Conservation (phyloP, 768 basidiomycete species). For the Rubroboletus pulcherrimus region DNA sequence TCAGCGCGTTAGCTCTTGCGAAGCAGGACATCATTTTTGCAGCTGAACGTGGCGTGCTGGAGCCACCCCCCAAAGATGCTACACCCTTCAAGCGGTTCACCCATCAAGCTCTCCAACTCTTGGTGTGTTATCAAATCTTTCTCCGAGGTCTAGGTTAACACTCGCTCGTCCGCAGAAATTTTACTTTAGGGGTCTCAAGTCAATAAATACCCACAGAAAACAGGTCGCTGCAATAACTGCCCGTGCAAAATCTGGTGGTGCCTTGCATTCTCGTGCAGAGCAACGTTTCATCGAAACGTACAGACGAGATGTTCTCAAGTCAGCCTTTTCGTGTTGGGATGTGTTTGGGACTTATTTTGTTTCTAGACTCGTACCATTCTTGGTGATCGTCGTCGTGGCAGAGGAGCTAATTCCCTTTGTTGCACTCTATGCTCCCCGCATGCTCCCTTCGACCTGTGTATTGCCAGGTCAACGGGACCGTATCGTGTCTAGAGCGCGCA, state of each 20-base stretch:
- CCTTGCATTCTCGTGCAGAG: conserved; percentile 63
- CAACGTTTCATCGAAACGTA: conserved; percentile 64
- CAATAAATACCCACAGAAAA: conserved; percentile 60
- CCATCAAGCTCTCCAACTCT: conserved; percentile 46
- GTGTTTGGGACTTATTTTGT: conserved; percentile 3
- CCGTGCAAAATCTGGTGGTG: conserved; percentile 57
- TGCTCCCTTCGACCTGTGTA: conserved; percentile 84
- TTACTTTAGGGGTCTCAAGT: conserved; percentile 72
- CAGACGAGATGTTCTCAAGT: conserved; percentile 71
- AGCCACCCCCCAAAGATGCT: conserved; percentile 60
- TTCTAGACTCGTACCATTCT: conserved; percentile 67
- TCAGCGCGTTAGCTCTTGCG: conserved; percentile 45
- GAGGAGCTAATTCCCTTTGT: conserved; percentile 84
- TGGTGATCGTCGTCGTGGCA: conserved; percentile 65
- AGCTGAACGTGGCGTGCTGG: conserved; percentile 61
- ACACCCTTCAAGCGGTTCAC: conserved; percentile 48
- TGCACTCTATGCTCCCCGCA: conserved; percentile 78
- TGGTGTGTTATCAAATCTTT: conserved; percentile 31
- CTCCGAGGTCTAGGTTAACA: neutral
- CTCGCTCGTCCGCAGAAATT: conserved; percentile 56
- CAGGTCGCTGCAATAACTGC: conserved; percentile 50
- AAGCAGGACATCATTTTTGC: conserved; percentile 65
- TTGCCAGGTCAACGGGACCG: conserved; percentile 76
- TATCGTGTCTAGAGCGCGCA: conserved; percentile 49
- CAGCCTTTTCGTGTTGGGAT: conserved; percentile 13